phyloP scores from a whole-genome alignment of 2,329 filamentous ascomycete species.

The Gaeumannomyces sp. region DNA sequence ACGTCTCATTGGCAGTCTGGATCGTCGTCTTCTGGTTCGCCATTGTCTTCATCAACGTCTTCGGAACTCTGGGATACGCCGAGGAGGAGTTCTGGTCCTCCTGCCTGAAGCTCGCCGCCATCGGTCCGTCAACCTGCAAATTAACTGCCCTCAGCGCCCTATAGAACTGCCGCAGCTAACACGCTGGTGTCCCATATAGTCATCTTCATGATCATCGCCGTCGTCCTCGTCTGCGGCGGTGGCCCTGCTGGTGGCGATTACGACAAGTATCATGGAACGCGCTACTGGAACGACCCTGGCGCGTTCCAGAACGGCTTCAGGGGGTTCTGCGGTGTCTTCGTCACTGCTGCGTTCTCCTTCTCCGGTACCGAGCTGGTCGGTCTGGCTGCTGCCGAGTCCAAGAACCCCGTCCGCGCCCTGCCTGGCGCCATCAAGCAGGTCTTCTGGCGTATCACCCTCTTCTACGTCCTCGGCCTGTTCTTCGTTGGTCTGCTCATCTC shows the following conservation, averaged over 20 bases:
- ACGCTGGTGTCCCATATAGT: slow-evolving; percentile 20
- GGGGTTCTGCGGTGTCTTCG: slow-evolving; percentile 63
- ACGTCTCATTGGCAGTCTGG: slow-evolving; percentile 35
- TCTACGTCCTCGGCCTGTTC: slow-evolving; percentile 44
- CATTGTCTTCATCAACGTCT: slow-evolving; percentile 46
- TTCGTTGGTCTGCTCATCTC: slow-evolving; percentile 41
- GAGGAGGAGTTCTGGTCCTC: slow-evolving; percentile 53
- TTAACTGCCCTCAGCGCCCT: not conserved
- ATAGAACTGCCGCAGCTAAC: not conserved
- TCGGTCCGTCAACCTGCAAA: not conserved
- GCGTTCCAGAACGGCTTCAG: slow-evolving; percentile 64
- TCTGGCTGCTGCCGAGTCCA: slow-evolving; percentile 62
- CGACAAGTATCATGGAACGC: slow-evolving; percentile 35
- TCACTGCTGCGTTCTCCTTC: slow-evolving; percentile 64
- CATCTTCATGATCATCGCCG: slow-evolving; percentile 56
- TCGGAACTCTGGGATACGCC: slow-evolving; percentile 46
- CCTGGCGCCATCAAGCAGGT: slow-evolving; percentile 76
- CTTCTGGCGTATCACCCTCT: slow-evolving; percentile 46
- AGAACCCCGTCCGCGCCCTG: slow-evolving; percentile 62
- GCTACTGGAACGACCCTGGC: slow-evolving; percentile 36
- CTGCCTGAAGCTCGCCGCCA: slow-evolving; percentile 47
- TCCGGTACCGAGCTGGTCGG: slow-evolving; percentile 64
- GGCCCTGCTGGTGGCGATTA: slow-evolving; percentile 41
- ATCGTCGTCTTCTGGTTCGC: slow-evolving; percentile 46
- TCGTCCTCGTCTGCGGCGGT: slow-evolving; percentile 52